Evolutionary conservation across 2,329 filamentous ascomycete genomes (phyloP).

Genomic region (Mariannaea elegans): DNA sequence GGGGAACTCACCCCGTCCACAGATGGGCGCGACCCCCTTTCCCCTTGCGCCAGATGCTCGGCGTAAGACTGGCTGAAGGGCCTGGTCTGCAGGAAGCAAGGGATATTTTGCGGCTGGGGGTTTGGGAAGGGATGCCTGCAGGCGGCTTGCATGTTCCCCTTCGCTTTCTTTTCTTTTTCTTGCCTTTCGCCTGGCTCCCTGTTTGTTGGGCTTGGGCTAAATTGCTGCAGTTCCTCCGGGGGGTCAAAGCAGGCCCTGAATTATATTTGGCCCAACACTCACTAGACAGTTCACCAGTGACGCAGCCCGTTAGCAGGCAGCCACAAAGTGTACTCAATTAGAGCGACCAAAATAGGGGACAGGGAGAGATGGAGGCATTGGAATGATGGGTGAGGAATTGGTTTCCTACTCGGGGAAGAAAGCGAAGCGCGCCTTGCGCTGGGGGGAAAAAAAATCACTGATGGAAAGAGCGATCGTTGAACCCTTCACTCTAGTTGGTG

Average conservation of each 20-base stretch:
- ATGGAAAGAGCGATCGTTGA: not conserved
- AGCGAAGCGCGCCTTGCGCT: slow-evolving; percentile 17
- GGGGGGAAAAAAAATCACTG: not conserved
- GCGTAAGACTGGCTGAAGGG: slow-evolving; percentile 26
- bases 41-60: slow-evolving; percentile 32
- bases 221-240: slow-evolving; percentile 19
- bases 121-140: slow-evolving; percentile 28
- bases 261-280: slow-evolving; percentile 1
- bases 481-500: slow-evolving; percentile 3
- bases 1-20: not conserved
- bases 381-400: not conserved
- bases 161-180: not conserved
- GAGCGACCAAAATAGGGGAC: not conserved
- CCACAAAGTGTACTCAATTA: slow-evolving; percentile 10
- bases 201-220: not conserved
- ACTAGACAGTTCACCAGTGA: slow-evolving; percentile 10
- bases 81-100: slow-evolving; percentile 25
- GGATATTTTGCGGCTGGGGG: slow-evolving; percentile 7
- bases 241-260: not conserved
- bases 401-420: not conserved
- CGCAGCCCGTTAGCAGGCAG: slow-evolving; percentile 5
- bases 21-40: slow-evolving; percentile 26
- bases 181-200: not conserved
- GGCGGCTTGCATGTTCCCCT: slow-evolving; percentile 3
- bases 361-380: slow-evolving; percentile 7